Evolutionary conservation across 192 early-diverging fungal species (phyloP), one percentile per base, ranked within the genome.

Genomic region (Umbelopsis sp.): DNA sequence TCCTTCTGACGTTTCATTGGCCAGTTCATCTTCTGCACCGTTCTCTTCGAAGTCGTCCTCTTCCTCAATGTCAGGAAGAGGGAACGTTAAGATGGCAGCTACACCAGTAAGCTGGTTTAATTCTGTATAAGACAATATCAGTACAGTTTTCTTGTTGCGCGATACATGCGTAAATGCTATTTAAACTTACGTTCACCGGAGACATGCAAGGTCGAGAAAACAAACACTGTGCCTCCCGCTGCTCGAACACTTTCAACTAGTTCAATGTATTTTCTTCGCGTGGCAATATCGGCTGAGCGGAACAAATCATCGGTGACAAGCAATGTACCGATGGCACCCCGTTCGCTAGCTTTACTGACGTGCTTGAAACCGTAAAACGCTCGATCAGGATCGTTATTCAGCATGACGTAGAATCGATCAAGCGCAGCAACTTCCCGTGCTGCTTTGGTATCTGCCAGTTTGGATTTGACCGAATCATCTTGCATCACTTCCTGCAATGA

Each of bases 281-380:
- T 95, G 35, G 77, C 74, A 37, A 99, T 83, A 78, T 99, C 94
- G 2, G 91, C 90, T 0, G 96, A 87, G 66, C 93, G 84, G 81
- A 99, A 98, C 51, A 99, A 77, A 74, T 91, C 92, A 67, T 99
- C 98, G 11, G 94, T 95, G 18, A 99, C 87, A 81, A 99, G 75
- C 58, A 99, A 84, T 7, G 90, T 92, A 30, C 91, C 91, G 46
- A 99, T 90, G 10, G 94, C 95, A 4, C 92, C 93, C 69, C 89
- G 78, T 49, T 95, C 96, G 22, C 88, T 88, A 4, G 96, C 96
- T 74, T 89, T 90, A 27, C 68, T 71, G 23, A 99, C 96, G 77
- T 98, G 92, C 11, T 89, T 83, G 76, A 78, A 91, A 12, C 97
- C 96, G 74, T 99, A 99, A 79, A 94, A 98, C 0, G 98, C 98